Conservation (phyloP, 2,329 filamentous ascomycete genomes). For the Calonectria pauciramosa region DNA sequence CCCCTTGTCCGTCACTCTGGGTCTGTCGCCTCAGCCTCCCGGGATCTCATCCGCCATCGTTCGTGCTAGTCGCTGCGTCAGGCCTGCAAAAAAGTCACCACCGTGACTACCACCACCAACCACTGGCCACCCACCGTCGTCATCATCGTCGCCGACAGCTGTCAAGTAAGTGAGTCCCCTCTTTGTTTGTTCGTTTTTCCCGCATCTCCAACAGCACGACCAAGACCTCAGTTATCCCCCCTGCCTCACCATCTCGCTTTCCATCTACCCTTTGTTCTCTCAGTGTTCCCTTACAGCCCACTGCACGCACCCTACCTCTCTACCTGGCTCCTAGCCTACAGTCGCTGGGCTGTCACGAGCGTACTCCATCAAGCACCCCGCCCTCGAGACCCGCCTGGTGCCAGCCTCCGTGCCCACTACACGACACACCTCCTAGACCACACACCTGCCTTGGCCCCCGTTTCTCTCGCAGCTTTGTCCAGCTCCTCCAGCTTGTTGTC, state of each 20-base stretch:
- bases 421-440: conserved; percentile 40
- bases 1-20: conserved; percentile 32
- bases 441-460: conserved; percentile 35
- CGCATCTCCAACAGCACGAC: neutral
- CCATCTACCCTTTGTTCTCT: neutral
- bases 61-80: conserved; percentile 42
- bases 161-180: conserved; percentile 36
- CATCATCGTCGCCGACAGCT: conserved; percentile 35
- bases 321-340: conserved; percentile 34
- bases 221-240: neutral
- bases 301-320: conserved; percentile 21
- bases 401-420: conserved; percentile 45
- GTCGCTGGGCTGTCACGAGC: conserved; percentile 49
- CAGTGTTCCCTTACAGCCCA: neutral
- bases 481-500: conserved; percentile 32
- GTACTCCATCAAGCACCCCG: conserved; percentile 50
- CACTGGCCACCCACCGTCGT: conserved; percentile 38
- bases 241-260: neutral
- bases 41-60: conserved; percentile 37
- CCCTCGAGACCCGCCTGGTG: conserved; percentile 48
- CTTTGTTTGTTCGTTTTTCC: neutral
- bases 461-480: conserved; percentile 27
- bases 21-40: conserved; percentile 28
- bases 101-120: conserved; percentile 28
- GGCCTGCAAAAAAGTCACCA: conserved; percentile 38